phyloP scores from a whole-genome alignment of 2,329 filamentous ascomycete species.

The Ophioceras dolichostomum region DNA sequence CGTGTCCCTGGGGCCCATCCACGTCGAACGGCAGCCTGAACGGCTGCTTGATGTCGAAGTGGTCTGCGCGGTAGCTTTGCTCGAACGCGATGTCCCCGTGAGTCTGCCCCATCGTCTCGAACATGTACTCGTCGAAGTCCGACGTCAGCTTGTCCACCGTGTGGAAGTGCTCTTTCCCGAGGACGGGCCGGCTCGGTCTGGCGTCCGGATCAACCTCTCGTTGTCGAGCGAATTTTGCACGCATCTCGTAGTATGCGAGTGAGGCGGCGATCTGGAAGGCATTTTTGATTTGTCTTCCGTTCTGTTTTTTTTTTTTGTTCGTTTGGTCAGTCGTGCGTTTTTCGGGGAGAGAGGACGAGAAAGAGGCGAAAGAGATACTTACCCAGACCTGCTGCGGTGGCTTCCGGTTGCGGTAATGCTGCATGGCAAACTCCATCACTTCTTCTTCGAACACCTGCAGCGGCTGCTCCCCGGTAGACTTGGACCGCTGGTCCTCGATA shows the following conservation, averaged over 20 bases:
- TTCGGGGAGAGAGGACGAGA: background rate
- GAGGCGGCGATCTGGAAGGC: slow-evolving; percentile 15
- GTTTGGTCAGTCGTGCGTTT: background rate
- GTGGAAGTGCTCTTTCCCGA: background rate
- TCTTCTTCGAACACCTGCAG: background rate
- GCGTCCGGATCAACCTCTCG: background rate
- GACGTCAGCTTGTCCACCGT: background rate
- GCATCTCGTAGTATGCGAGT: slow-evolving; percentile 4
- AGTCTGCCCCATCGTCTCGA: background rate
- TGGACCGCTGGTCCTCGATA: slow-evolving; percentile 5
- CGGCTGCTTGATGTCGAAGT: background rate
- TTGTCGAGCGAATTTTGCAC: background rate
- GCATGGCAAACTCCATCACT: background rate
- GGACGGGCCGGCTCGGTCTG: background rate
- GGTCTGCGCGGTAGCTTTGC: background rate
- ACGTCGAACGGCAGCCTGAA: background rate
- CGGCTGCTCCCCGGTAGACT: background rate
- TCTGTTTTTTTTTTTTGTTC: slow-evolving; percentile 4
- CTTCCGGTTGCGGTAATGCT: background rate
- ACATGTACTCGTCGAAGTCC: background rate
- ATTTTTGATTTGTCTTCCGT: slow-evolving; percentile 25
- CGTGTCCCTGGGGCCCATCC: no score
- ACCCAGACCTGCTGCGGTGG: background rate
- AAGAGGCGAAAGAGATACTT: background rate
- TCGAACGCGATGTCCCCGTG: background rate